A percentile compares a stretch with the other conserved stretches of the same genome.
Conservation (phyloP, 2,329 filamentous ascomycete species). For the Myriangium duriaei region DNA sequence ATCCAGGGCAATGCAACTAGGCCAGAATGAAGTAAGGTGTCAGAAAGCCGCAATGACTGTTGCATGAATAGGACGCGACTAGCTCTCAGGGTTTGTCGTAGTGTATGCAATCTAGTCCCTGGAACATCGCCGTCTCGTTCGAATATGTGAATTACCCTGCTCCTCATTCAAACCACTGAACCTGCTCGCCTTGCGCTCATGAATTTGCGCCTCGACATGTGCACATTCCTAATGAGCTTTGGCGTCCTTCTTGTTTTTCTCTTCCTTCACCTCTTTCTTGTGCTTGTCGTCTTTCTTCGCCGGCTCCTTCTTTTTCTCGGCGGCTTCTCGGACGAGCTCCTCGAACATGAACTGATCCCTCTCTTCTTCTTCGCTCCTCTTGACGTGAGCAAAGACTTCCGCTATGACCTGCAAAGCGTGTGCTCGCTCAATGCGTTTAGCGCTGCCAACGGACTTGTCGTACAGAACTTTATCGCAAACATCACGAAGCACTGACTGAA, state of each 20-base stretch:
- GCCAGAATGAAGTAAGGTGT: no score
- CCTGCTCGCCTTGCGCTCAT: no score
- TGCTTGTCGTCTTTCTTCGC: conserved; percentile 56
- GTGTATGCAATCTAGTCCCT: no score
- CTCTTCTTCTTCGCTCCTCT: conserved; percentile 63
- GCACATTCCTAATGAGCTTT: conserved; percentile 7
- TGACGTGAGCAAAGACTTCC: conserved; percentile 77
- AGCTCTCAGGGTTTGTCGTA: no score
- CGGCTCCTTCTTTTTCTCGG: conserved; percentile 78
- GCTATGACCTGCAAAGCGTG: conserved; percentile 81
- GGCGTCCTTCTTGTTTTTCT: conserved; percentile 8
- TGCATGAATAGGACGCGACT: no score
- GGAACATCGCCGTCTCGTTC: no score
- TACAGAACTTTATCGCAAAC: conserved; percentile 84
- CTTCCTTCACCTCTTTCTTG: conserved; percentile 39
- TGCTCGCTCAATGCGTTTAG: conserved; percentile 82
- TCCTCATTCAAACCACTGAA: no score
- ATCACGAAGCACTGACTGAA: conserved; percentile 86
- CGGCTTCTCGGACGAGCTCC: conserved; percentile 91
- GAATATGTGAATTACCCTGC: no score
- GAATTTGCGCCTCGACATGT: no score
- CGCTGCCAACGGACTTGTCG: conserved; percentile 61
- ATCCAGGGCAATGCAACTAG: no score
- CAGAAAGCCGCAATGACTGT: no score
- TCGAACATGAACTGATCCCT: conserved; percentile 98